A percentile compares a stretch with the other conserved stretches of the same genome.
phyloP scores from a whole-genome alignment of 805 yeast species.

The Metschnikowia arizonensis region DNA sequence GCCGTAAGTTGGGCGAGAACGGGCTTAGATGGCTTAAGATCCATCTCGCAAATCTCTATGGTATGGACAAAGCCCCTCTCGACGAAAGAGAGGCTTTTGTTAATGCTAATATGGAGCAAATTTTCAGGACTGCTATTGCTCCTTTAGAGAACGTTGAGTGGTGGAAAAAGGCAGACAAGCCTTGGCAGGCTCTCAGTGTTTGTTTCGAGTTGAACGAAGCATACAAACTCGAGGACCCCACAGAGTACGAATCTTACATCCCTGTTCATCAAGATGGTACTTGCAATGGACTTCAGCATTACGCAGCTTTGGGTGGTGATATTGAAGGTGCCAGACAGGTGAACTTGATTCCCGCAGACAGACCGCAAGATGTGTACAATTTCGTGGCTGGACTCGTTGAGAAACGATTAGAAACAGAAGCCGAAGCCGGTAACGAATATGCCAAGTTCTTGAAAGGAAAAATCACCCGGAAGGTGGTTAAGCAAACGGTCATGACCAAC shows the following conservation, averaged over 20 bases:
- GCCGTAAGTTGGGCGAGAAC: constrained; percentile 56
- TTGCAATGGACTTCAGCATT: constrained; percentile 81
- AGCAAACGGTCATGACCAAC: constrained; percentile 97
- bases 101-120: constrained; percentile 52
- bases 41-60: constrained; percentile 69
- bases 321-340: constrained; percentile 79
- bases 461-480: constrained; percentile 82
- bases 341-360: constrained; percentile 63
- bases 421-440: constrained; percentile 47
- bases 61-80: constrained; percentile 69
- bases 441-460: constrained; percentile 57
- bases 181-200: constrained; percentile 76
- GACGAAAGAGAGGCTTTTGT: constrained; percentile 58
- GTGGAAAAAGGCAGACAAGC: constrained; percentile 76
- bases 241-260: constrained; percentile 60
- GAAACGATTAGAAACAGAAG: constrained; percentile 50
- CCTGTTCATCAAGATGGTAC: constrained; percentile 88
- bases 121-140: constrained; percentile 55
- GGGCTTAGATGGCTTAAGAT: constrained; percentile 75
- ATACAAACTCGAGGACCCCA: constrained; percentile 56
- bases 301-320: constrained; percentile 86
- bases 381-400: constrained; percentile 65
- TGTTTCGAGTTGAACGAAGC: constrained; percentile 67
- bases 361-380: constrained; percentile 74
- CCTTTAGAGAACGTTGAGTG: constrained; percentile 57